Conservation (phyloP, 768 basidiomycete species). For the Leccinum olivaceopallidum region DNA sequence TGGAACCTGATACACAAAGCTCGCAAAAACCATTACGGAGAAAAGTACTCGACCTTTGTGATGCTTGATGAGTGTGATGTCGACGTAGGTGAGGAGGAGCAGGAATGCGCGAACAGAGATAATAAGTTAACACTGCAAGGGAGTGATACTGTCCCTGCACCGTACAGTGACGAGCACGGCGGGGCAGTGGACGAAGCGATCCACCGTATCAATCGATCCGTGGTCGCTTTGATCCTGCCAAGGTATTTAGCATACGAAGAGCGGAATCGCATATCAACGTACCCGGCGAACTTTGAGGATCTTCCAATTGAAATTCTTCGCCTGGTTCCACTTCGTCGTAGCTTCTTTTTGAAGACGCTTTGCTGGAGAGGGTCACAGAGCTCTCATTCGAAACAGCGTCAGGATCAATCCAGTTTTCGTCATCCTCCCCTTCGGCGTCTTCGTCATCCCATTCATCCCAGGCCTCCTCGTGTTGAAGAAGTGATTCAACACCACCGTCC, state of each 20-base stretch:
- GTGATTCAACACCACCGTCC: constrained; percentile 18
- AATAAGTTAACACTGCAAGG: constrained; percentile 32
- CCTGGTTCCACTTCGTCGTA: constrained; percentile 47
- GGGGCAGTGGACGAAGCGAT: not conserved
- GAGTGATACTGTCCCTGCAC: not conserved
- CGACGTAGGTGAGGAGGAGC: constrained; percentile 2
- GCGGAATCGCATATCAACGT: constrained; percentile 3
- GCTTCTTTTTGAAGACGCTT: constrained; percentile 48
- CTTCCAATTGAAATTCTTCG: constrained; percentile 39
- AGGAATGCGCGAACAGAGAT: constrained; percentile 14
- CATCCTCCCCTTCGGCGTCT: constrained; percentile 48
- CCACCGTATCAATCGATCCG: constrained; percentile 37
- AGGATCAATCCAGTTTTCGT: constrained; percentile 46
- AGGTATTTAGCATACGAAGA: not conserved
- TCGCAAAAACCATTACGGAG: constrained; percentile 4
- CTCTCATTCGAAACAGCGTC: constrained; percentile 52
- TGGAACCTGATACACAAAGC: constrained; percentile 1
- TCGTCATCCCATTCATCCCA: constrained; percentile 36
- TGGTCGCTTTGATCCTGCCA: constrained; percentile 45
- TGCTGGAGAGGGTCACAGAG: constrained; percentile 58
- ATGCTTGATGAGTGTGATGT: constrained; percentile 16
- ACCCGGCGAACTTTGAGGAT: constrained; percentile 49
- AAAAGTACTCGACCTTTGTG: constrained; percentile 33
- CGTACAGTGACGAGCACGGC: constrained; percentile 2
- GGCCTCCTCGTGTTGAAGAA: constrained; percentile 14